phyloP scores from a whole-genome alignment of 1,139 yeast species.

The Saccharomyces hybrid region DNA sequence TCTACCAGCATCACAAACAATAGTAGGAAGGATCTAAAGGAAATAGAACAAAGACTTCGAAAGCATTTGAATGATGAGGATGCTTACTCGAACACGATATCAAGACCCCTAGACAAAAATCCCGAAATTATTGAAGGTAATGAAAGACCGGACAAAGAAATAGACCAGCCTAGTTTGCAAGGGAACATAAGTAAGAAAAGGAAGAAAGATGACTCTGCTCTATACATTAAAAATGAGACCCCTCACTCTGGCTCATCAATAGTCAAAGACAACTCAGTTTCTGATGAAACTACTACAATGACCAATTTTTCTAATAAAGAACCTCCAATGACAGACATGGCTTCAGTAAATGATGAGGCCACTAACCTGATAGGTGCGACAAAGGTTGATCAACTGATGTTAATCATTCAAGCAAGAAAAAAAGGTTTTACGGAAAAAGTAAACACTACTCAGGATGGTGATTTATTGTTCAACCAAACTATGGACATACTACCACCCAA shows the following conservation, averaged over 20 bases:
- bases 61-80: slow-evolving; percentile 2
- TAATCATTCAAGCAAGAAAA: slow-evolving; percentile 80
- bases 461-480: slow-evolving; percentile 17
- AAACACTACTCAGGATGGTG: slow-evolving; percentile 58
- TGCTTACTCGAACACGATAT: slow-evolving; percentile 3
- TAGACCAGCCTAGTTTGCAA: neutral
- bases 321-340: slow-evolving; percentile 2
- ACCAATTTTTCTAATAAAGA: slow-evolving; percentile 1
- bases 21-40: slow-evolving; percentile 6
- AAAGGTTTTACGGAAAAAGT: slow-evolving; percentile 62
- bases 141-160: neutral
- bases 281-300: neutral
- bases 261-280: neutral
- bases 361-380: slow-evolving; percentile 79
- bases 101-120: neutral
- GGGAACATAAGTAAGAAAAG: neutral
- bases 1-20: slow-evolving; percentile 1
- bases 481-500: slow-evolving; percentile 48
- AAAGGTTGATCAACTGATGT: slow-evolving; percentile 81
- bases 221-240: slow-evolving; percentile 1
- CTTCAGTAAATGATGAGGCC: slow-evolving; percentile 37
- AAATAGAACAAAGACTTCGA: slow-evolving; percentile 7
- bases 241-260: neutral
- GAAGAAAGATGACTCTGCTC: neutral
- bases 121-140: neutral